These are phyloP conservation scores for Phytophthora brassicae DNA, from an alignment of 352 stramenopile species.

Conservation along the genomic window DNA sequence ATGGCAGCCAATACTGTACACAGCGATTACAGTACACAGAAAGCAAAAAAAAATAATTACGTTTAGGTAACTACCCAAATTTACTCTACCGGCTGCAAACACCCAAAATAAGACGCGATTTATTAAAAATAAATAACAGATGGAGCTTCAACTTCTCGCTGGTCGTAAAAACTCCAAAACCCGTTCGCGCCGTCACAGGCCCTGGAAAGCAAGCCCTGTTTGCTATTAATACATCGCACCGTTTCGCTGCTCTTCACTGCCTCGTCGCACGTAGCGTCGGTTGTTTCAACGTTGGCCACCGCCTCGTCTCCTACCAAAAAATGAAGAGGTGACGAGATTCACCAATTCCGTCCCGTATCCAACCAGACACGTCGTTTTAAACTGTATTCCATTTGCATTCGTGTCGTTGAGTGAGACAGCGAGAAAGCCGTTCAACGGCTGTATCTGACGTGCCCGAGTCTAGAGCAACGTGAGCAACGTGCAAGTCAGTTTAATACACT, in stretches of 20 bases:
- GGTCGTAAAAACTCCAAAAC: slow-evolving; percentile 14
- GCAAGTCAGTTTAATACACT: slow-evolving; percentile 11
- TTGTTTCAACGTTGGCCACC: slow-evolving; percentile 19
- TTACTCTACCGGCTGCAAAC: too few relatives aligned
- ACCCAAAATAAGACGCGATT: slow-evolving; percentile 8
- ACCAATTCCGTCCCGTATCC: too few relatives aligned
- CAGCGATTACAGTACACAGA: too few relatives aligned
- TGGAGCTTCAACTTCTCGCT: slow-evolving; percentile 29
- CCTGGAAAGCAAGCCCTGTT: slow-evolving; percentile 3
- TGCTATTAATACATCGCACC: slow-evolving; percentile 14
- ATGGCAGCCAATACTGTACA: too few relatives aligned
- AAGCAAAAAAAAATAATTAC: too few relatives aligned
- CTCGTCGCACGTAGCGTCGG: slow-evolving; percentile 23
- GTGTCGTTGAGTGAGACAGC: slow-evolving; percentile 2
- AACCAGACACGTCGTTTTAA: slow-evolving; percentile 6
- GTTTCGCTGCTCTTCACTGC: slow-evolving; percentile 9
- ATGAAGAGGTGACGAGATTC: slow-evolving; percentile 2
- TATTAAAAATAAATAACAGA: slow-evolving; percentile 5
- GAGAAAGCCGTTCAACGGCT: neutral
- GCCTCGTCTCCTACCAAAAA: slow-evolving; percentile 31
- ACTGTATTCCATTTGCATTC: slow-evolving; percentile 18
- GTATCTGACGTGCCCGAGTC: slow-evolving; percentile 3
- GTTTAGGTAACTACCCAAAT: too few relatives aligned
- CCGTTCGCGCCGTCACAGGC: slow-evolving; percentile 7
- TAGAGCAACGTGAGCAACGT: too few relatives aligned